Base-by-base conservation (phyloP, 768 basidiomycete species). In the Psilocybe cyanescens region DNA sequence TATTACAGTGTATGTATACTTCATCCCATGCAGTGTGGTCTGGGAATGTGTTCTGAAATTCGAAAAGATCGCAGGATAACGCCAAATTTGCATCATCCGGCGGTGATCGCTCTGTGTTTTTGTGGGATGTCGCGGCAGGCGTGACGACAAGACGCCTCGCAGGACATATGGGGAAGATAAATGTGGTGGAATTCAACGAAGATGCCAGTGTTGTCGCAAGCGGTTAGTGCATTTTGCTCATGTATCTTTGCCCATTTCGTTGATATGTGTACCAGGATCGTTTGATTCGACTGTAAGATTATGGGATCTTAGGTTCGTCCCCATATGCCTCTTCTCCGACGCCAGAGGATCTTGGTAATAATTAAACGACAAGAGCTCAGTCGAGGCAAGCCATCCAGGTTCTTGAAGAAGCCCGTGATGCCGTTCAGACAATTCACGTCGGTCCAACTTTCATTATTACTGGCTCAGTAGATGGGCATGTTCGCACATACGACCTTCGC, bases 51-150 rank as follows among this genome's bases (percentile, higher is more conserved):
- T 39, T 44, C 35, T 57, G 12, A 35, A 44, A 29, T 45, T 51
- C 30, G 19, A 56, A 16, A 66, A 97, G 93, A 44, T 85, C 94
- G 46, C 89, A 94, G 66, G 97, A 99, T 76, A 99, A 99, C 77
- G 88, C 91, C 30, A 90, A 91, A 69, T 95, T 99, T 68, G 95
- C 90, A 12, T 96, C 94, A 3, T 93, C 90, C 24, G 97, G 97
- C 33, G 97, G 97, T 5, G 97, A 99, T 74, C 87, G 94, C 64
- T 88, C 89, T 54, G 88, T 97, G 1, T 97, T 97, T 67, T 75
- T 97, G 24, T 99, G 97, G 97, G 97, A 99, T 71, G 97, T 99
- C 8, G 86, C 90, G 16, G 86, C 91, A 33, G 97, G 94, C 11
- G 83, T 86, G 48, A 94, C 96, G 1, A 88, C 89, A 45, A 82